phyloP scores from a whole-genome alignment of 2,329 filamentous ascomycete species.

The Fulvia fulva region DNA sequence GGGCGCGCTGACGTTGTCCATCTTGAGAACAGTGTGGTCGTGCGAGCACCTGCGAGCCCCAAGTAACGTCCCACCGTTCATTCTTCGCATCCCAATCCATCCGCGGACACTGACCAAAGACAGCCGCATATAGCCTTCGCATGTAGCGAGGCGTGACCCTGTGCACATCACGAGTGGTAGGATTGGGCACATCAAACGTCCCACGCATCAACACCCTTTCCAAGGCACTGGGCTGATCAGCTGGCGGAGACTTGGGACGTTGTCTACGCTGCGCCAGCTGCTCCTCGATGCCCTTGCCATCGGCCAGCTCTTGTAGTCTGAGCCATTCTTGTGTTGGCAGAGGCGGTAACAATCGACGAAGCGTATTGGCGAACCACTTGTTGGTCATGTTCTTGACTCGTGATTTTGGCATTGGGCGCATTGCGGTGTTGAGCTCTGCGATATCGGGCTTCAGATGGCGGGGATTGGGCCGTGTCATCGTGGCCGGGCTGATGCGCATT shows the following conservation, averaged over 20 bases:
- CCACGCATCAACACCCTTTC: slow-evolving; percentile 19
- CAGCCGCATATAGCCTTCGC: slow-evolving; percentile 42
- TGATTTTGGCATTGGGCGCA: slow-evolving; percentile 43
- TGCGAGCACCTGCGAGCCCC: slow-evolving; percentile 25
- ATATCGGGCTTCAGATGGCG: slow-evolving; percentile 30
- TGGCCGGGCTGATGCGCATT: slow-evolving; percentile 28
- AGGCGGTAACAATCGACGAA: slow-evolving; percentile 43
- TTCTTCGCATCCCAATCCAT: slow-evolving; percentile 37
- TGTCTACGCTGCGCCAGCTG: not conserved
- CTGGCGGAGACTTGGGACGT: not conserved
- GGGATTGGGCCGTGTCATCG: slow-evolving; percentile 26
- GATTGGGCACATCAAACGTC: not conserved
- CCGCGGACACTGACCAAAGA: slow-evolving; percentile 42
- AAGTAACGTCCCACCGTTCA: slow-evolving; percentile 33
- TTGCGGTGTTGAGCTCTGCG: slow-evolving; percentile 45
- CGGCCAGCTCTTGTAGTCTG: slow-evolving; percentile 38
- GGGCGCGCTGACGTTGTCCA: no score
- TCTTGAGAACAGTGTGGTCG: not conserved
- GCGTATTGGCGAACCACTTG: slow-evolving; percentile 42
- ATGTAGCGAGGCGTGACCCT: slow-evolving; percentile 43
- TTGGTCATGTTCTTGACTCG: slow-evolving; percentile 42
- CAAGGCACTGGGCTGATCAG: slow-evolving; percentile 10
- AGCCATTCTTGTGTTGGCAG: slow-evolving; percentile 45
- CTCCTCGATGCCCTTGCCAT: slow-evolving; percentile 17
- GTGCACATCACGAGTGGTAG: slow-evolving; percentile 27